Percentiles rank a stretch among this genome's conserved stretches.
Conservation (phyloP, 176 grass and related monocot genomes). For the Zizania latifolia region DNA sequence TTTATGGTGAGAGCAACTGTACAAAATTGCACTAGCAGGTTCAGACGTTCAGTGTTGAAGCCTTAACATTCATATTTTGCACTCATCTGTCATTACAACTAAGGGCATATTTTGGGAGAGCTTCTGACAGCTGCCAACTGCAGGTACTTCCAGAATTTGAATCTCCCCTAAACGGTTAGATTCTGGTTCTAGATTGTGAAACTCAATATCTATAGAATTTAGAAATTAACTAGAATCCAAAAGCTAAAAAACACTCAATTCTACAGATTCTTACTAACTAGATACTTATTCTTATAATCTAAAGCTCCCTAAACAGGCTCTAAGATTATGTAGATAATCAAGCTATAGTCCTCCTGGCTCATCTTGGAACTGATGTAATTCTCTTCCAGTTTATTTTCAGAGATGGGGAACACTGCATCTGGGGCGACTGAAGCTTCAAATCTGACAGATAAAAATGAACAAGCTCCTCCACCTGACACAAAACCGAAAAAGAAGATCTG, state of each 20-base stretch:
- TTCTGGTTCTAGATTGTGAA: too few species aligned
- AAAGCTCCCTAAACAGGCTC: too few species aligned
- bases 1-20: not conserved
- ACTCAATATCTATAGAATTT: too few species aligned
- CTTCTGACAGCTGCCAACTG: too few species aligned
- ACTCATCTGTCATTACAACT: too few species aligned
- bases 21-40: not conserved
- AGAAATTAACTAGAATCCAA: too few species aligned
- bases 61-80: not conserved
- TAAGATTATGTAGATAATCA: not conserved
- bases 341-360: not conserved
- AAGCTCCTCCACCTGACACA: slow-evolving; percentile 22
- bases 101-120: too few species aligned
- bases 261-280: too few species aligned
- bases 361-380: not conserved
- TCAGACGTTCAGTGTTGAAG: not conserved
- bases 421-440: not conserved
- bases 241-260: too few species aligned
- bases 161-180: too few species aligned
- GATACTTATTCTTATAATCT: too few species aligned
- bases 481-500: slow-evolving; percentile 97
- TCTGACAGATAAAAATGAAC: not conserved
- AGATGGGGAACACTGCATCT: slow-evolving; percentile 38
- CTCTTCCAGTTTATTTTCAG: slow-evolving; percentile 15
- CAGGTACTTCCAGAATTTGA: too few species aligned